phyloP scores from a whole-genome alignment of 2,329 filamentous ascomycete genomes.

The Calonectria honghensis region DNA sequence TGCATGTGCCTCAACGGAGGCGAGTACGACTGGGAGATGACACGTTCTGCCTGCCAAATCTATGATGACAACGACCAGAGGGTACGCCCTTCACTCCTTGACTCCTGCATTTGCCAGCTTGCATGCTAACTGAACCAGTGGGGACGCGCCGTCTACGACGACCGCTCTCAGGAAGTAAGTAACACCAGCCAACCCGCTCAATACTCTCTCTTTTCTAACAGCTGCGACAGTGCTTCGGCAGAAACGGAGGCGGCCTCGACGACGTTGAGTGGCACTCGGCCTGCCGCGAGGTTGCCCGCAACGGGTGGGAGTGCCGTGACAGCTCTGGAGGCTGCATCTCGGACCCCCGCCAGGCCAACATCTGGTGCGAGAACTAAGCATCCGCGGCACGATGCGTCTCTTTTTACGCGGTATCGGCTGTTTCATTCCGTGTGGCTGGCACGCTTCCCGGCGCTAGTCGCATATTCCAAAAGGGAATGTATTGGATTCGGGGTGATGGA shows the following conservation, averaged over 20 bases:
- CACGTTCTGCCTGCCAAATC: neutral
- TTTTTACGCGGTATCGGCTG: neutral
- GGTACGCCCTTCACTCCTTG: neutral
- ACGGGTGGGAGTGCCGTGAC: neutral
- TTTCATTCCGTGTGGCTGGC: neutral
- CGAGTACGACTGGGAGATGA: conserved; percentile 2
- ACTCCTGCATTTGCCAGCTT: no score
- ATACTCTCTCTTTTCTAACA: no score
- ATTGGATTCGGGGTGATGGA: neutral
- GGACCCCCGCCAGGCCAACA: conserved; percentile 9
- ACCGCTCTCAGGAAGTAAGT: neutral
- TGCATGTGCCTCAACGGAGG: conserved; percentile 18
- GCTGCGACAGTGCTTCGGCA: neutral
- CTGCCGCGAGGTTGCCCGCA: neutral
- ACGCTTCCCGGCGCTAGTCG: neutral
- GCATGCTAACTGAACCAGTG: conserved; percentile 2
- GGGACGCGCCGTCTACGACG: neutral
- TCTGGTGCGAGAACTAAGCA: neutral
- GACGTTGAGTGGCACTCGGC: neutral
- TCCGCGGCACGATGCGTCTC: neutral
- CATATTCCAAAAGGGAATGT: neutral
- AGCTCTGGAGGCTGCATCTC: neutral
- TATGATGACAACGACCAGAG: neutral
- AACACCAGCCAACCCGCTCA: no score
- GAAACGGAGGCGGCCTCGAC: neutral